Evolutionary conservation across 768 basidiomycete genomes (phyloP), one percentile per base, ranked within the genome.

Genomic region (Pilatotrama ljubarskyi): DNA sequence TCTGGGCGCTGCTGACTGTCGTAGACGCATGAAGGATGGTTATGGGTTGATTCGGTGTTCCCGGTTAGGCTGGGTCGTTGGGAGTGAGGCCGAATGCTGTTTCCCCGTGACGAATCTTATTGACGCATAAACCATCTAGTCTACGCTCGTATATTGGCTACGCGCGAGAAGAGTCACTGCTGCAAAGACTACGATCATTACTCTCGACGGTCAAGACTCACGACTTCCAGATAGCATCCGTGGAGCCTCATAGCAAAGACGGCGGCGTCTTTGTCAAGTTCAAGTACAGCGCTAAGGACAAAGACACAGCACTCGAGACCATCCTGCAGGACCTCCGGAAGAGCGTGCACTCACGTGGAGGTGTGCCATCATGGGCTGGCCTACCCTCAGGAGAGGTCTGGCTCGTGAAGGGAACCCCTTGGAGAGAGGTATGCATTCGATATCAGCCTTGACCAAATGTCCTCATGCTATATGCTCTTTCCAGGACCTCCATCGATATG

Each of bases 181-280:
- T 90, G 25, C 74, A 72, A 3, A 59, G 69, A 26, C 73, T 95
- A 18, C 68, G 73, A 15, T 66, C 67, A 1, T 77, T 84, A 35
- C 75, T 94, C 8, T 76, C 81, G 13, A 63, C 72, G 7, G 77
- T 91, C 40, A 79, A 80, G 29, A 67, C 78, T 0, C 82, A 85
- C 64, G 77, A 75, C 36, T 91, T 94, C 68, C 74, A 77, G 29
- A 73, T 92, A n/a, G 67, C 87, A 4, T 80, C 82, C 22, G 67
- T 93, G 5, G 79, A 91, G 52, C 85, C 86, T 7, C 80, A 85
- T 61, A 72, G 74, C 51, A 95, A 95, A 66, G 93, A 95, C 61
- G 93, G 93, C 2, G 94, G 94, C 5, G 86, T 91, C 15, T 94
- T 93, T 69, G 86, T 94, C 37, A 79, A 79, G 32, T 93, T 94